Percentiles rank a stretch among this genome's conserved stretches.
These are phyloP conservation scores for Amanita inopinata DNA, from an alignment of 768 basidiomycete species.

Conservation along the genomic window DNA sequence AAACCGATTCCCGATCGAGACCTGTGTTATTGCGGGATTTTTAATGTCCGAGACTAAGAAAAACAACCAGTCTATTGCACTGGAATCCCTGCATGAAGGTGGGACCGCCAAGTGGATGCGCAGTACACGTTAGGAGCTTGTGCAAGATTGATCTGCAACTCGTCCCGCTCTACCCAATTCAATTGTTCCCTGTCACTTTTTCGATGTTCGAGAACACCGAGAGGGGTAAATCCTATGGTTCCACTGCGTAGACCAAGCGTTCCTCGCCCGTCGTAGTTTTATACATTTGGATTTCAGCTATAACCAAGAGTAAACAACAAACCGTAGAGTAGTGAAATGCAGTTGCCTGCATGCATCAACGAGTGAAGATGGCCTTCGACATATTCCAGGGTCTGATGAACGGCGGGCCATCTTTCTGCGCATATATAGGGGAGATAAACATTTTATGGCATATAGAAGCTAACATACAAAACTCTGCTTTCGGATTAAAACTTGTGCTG, in stretches of 20 bases:
- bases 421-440: background rate
- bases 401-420: background rate
- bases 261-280: background rate
- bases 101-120: background rate
- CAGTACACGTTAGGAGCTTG: too few relatives aligned
- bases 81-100: too few relatives aligned
- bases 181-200: too few relatives aligned
- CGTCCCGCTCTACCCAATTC: too few relatives aligned
- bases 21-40: constrained; percentile 51
- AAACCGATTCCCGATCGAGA: constrained; percentile 66
- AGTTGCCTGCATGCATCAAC: too few relatives aligned
- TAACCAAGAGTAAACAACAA: background rate
- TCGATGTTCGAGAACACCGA: constrained; percentile 17
- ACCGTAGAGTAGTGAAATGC: too few relatives aligned
- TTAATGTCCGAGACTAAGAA: constrained; percentile 87
- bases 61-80: constrained; percentile 78
- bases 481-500: background rate
- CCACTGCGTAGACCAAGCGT: constrained; percentile 22
- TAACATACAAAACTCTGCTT: background rate
- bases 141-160: too few relatives aligned
- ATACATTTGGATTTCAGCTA: background rate
- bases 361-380: too few relatives aligned
- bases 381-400: constrained; percentile 2
- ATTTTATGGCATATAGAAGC: background rate
- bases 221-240: constrained; percentile 45